phyloP scores from a whole-genome alignment of 192 early-diverging fungal genomes.

The Backusella sp. region DNA sequence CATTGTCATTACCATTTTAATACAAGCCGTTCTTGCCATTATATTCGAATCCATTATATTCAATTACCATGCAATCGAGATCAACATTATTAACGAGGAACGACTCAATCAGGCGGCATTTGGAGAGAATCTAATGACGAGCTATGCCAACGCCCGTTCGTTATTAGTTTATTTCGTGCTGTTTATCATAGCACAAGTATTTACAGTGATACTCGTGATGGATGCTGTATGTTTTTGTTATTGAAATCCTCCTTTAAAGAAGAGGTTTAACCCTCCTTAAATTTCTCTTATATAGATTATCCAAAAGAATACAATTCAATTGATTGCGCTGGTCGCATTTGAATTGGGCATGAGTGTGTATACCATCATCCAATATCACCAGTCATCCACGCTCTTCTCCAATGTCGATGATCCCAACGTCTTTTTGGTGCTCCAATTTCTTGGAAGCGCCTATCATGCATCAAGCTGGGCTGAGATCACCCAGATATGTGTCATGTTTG shows the following conservation, averaged over 20 bases:
- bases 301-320: conserved; percentile 93
- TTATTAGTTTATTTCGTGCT: conserved; percentile 83
- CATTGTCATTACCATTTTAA: conserved; percentile 26
- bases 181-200: conserved; percentile 87
- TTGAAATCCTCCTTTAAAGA: neutral
- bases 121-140: conserved; percentile 17
- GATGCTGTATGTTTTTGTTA: conserved; percentile 74
- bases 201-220: conserved; percentile 74
- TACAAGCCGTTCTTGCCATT: conserved; percentile 34
- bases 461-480: conserved; percentile 47
- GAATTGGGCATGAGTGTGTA: conserved; percentile 64
- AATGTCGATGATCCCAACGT: conserved; percentile 24
- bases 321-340: conserved; percentile 71
- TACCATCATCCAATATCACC: conserved; percentile 65
- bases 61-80: conserved; percentile 21
- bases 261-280: neutral
- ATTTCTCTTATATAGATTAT: conserved; percentile 51
- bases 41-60: conserved; percentile 38
- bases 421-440: conserved; percentile 11
- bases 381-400: conserved; percentile 40
- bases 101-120: conserved; percentile 26
- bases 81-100: conserved; percentile 27
- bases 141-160: conserved; percentile 48
- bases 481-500: conserved; percentile 52
- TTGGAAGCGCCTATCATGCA: conserved; percentile 27